Evolutionary conservation across 1,284 basidiomycete species (phyloP).

Genomic region (Cutaneotrichosporon cyanovorans): DNA sequence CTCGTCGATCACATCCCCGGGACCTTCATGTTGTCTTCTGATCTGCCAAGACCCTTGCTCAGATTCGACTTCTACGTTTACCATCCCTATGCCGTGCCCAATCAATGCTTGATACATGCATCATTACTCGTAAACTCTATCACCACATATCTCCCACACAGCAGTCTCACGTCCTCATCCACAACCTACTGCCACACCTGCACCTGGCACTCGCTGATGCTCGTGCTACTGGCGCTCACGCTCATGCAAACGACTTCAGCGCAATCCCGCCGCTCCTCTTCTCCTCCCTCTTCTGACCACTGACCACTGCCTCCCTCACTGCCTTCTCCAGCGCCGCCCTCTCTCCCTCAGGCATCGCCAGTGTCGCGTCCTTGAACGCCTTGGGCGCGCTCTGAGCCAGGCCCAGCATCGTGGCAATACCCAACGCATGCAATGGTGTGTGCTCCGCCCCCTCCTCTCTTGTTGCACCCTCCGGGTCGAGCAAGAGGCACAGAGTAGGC

Average conservation of each 20-base stretch:
- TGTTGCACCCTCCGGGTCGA: slow-evolving; percentile 51
- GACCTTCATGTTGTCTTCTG: too few species aligned
- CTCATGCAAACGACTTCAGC: slow-evolving; percentile 41
- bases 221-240: background rate
- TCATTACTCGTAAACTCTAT: too few species aligned
- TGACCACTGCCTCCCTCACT: slow-evolving; percentile 68
- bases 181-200: background rate
- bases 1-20: too few species aligned
- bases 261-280: slow-evolving; percentile 34
- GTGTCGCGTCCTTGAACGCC: slow-evolving; percentile 80
- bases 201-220: too few species aligned
- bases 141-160: too few species aligned
- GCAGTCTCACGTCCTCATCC: too few species aligned
- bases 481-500: slow-evolving; percentile 66
- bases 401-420: slow-evolving; percentile 64
- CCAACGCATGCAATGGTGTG: slow-evolving; percentile 55
- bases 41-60: too few species aligned
- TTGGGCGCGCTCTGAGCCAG: slow-evolving; percentile 67
- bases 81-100: too few species aligned
- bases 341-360: slow-evolving; percentile 56
- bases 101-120: too few species aligned
- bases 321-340: slow-evolving; percentile 66
- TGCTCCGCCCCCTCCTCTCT: slow-evolving; percentile 37
- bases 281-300: slow-evolving; percentile 29
- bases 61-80: too few species aligned